These are phyloP conservation scores for Suhomyces anneliseae DNA, from an alignment of 1,139 yeast genomes.

Conservation along the genomic window DNA sequence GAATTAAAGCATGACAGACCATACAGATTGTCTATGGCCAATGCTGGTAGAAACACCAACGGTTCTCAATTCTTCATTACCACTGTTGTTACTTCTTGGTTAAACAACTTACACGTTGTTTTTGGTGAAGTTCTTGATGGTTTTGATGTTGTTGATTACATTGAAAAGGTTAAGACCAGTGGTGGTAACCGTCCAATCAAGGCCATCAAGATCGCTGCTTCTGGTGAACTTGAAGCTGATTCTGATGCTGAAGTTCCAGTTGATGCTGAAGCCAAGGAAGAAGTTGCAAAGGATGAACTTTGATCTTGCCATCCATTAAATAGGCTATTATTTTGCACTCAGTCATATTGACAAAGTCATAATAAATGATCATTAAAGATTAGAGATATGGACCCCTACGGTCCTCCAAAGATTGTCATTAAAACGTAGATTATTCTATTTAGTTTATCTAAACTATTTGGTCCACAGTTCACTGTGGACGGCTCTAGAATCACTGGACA, in stretches of 20 bases:
- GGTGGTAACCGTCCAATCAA: slow-evolving; percentile 52
- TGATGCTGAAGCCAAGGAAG: slow-evolving; percentile 19
- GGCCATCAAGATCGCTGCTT: slow-evolving; percentile 48
- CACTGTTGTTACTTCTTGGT: slow-evolving; percentile 61
- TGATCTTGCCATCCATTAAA: slow-evolving; percentile 4
- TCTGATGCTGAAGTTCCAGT: slow-evolving; percentile 11
- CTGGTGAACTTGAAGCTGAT: slow-evolving; percentile 46
- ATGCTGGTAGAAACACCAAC: slow-evolving; percentile 61
- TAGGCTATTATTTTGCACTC: no score
- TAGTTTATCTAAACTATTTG: no score
- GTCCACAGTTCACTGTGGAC: no score
- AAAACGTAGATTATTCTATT: no score
- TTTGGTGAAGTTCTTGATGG: slow-evolving; percentile 79
- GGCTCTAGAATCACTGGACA: no score
- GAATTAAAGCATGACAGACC: slow-evolving; percentile 57
- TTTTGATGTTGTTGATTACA: slow-evolving; percentile 55
- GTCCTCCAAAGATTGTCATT: no score
- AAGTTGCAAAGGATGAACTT: slow-evolving; percentile 29
- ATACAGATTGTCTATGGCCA: slow-evolving; percentile 63
- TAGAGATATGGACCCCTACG: no score
- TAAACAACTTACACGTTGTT: slow-evolving; percentile 74
- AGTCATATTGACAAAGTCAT: no score
- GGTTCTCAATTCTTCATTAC: slow-evolving; percentile 69
- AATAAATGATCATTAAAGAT: no score
- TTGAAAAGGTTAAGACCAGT: slow-evolving; percentile 54